A percentile compares a stretch with the other conserved stretches of the same genome.
Conservation (phyloP, 1,284 basidiomycete genomes). For the Pulveroboletus ridleyi region DNA sequence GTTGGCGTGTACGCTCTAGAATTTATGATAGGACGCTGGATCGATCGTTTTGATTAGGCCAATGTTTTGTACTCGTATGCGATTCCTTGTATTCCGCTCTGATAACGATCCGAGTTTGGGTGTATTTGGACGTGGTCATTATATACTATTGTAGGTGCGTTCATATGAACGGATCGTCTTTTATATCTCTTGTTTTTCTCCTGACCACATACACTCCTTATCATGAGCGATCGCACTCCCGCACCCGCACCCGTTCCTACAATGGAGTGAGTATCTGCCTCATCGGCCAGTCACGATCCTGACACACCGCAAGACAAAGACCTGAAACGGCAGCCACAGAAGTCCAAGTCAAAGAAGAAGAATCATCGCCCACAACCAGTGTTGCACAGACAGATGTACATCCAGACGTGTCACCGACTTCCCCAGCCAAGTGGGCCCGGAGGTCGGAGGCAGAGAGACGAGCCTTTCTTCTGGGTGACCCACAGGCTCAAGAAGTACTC, state of each 20-base stretch:
- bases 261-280: conserved; percentile 25
- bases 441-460: conserved; percentile 53
- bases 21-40: not conserved
- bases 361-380: conserved; percentile 18
- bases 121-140: conserved; percentile 28
- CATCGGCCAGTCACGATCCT: conserved; percentile 1
- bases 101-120: conserved; percentile 27
- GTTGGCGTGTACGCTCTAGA: not conserved
- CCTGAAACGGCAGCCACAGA: conserved; percentile 1
- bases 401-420: conserved; percentile 1
- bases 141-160: conserved; percentile 14
- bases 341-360: conserved; percentile 25
- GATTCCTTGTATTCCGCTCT: conserved; percentile 19
- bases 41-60: conserved; percentile 2
- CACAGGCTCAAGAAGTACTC: conserved; percentile 52
- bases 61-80: conserved; percentile 7
- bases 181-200: conserved; percentile 11
- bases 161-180: conserved; percentile 23
- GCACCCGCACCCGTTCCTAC: not conserved
- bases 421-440: conserved; percentile 22
- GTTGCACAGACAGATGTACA: conserved; percentile 2
- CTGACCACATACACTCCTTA: conserved; percentile 38
- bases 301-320: conserved; percentile 26
- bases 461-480: conserved; percentile 57
- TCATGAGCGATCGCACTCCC: conserved; percentile 31